Base-by-base conservation (phyloP, 768 basidiomycete species). In the Dentipellis fragilis region DNA sequence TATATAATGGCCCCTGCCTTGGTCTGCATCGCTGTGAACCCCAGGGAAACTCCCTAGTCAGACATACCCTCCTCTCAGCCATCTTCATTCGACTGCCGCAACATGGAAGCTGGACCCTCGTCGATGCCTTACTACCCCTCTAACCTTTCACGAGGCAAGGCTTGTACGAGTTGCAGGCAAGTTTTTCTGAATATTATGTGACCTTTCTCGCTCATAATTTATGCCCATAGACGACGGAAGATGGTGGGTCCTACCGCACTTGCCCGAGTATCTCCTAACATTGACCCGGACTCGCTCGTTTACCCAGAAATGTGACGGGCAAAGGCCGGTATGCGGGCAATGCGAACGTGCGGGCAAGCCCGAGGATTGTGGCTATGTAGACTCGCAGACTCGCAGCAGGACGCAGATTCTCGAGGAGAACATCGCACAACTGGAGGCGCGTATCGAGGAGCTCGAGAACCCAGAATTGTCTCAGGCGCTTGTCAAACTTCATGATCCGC, bases 331-430 rank as follows among this genome's bases (percentile, higher is more conserved):
- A n/a, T 86, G 84, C 64, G 80, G 81, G 0, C 83, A 79, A 42
- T 86, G 84, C 68, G 65, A 70, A 37, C 68, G 72, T 8, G 76
- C 79, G 39, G 79, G 81, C 37, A 79, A 81, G 55, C 74, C 75
- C 38, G 83, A 84, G 49, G 80, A 81, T n/a, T 86, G 84, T 65
- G 83, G 85, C 67, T 86, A 84, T 65, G 72, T 79, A 4, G 84
- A 85, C 61, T 80, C 80, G 4, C 77, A 76, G 49, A 74, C 73
- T 52, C 75, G 81, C 57, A 78, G 83, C 22, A 71, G 82, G 55
- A 84, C 80, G 3, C 72, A 81, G 62, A 73, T 73, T 16, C 66
- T 85, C 23, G 81, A 84, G 64, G 83, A 85, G 36, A 77, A 78
- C 2, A 71, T 85, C 29, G 70, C 74, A 1, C 72, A 79, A 29